A percentile compares a stretch with the other conserved stretches of the same genome.
Evolutionary conservation across 2,329 filamentous ascomycete species (phyloP).

Genomic region (Apiospora hydei): DNA sequence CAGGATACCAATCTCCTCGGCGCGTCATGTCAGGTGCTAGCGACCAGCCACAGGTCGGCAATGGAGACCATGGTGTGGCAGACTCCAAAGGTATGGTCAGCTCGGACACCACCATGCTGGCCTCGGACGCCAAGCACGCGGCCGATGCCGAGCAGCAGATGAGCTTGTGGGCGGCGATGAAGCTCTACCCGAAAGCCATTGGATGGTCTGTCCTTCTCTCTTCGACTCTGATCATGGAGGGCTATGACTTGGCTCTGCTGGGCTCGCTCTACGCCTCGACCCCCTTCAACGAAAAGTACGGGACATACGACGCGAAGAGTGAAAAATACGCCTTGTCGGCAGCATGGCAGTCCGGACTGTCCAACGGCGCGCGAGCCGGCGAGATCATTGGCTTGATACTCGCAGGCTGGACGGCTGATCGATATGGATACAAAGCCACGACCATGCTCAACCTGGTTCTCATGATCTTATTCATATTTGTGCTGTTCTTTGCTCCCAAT

Average conservation of each 20-base stretch:
- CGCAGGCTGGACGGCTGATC: slow-evolving; percentile 60
- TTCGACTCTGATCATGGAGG: slow-evolving; percentile 57
- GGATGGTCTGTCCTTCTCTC: slow-evolving; percentile 56
- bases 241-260: slow-evolving; percentile 59
- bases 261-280: slow-evolving; percentile 57
- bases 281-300: slow-evolving; percentile 55
- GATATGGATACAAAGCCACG: slow-evolving; percentile 57
- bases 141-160: slow-evolving; percentile 50
- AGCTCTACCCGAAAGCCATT: slow-evolving; percentile 55
- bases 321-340: slow-evolving; percentile 57
- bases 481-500: slow-evolving; percentile 60
- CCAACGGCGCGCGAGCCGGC: slow-evolving; percentile 60
- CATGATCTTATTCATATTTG: slow-evolving; percentile 59
- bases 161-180: slow-evolving; percentile 49
- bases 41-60: neutral
- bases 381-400: slow-evolving; percentile 63
- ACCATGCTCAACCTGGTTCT: slow-evolving; percentile 54
- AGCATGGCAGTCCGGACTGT: slow-evolving; percentile 64
- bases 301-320: slow-evolving; percentile 42
- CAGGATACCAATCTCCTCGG: neutral
- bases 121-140: slow-evolving; percentile 50
- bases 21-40: neutral
- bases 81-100: neutral
- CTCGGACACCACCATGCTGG: slow-evolving; percentile 26
- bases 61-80: neutral